Conservation (phyloP, 139 green algal species). For the Closterium sp. region DNA sequence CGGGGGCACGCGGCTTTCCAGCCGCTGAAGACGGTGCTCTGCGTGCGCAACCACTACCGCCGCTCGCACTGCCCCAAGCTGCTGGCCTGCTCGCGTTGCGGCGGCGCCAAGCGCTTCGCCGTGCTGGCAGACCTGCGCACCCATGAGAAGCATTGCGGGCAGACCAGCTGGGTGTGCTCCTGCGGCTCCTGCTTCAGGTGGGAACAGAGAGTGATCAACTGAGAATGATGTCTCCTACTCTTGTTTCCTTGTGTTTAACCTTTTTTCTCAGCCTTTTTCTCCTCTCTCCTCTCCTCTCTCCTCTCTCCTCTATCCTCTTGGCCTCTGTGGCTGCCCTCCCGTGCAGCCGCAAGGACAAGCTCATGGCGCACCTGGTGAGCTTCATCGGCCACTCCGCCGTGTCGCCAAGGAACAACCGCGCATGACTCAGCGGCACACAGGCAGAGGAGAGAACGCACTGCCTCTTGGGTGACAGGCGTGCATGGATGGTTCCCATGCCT, state of each 20-base stretch:
- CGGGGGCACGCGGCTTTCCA: conserved; percentile 19
- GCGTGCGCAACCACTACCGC: conserved; percentile 39
- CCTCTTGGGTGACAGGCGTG: background rate
- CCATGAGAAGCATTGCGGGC: conserved; percentile 44
- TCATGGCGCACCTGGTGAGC: conserved; percentile 24
- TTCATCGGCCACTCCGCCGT: conserved; percentile 25
- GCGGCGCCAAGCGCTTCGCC: conserved; percentile 24
- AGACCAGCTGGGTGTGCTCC: conserved; percentile 21
- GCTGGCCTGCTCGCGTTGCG: conserved; percentile 28
- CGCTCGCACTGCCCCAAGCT: conserved; percentile 35
- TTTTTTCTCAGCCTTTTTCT: background rate
- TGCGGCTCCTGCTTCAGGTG: conserved; percentile 1
- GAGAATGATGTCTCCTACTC: no score
- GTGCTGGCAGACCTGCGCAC: conserved; percentile 37
- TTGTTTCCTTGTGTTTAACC: no score
- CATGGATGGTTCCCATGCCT: no score
- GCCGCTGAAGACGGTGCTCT: conserved; percentile 45
- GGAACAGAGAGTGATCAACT: no score
- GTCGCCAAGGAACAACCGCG: background rate
- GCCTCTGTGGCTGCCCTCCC: background rate
- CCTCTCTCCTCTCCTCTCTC: background rate
- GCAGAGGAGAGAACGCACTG: no score
- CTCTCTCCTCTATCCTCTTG: background rate
- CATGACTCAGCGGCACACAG: background rate
- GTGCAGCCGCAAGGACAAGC: conserved; percentile 45